These are phyloP conservation scores for Neonothopanus nambi DNA, from an alignment of 1,284 basidiomycete species.

Conservation along the genomic window DNA sequence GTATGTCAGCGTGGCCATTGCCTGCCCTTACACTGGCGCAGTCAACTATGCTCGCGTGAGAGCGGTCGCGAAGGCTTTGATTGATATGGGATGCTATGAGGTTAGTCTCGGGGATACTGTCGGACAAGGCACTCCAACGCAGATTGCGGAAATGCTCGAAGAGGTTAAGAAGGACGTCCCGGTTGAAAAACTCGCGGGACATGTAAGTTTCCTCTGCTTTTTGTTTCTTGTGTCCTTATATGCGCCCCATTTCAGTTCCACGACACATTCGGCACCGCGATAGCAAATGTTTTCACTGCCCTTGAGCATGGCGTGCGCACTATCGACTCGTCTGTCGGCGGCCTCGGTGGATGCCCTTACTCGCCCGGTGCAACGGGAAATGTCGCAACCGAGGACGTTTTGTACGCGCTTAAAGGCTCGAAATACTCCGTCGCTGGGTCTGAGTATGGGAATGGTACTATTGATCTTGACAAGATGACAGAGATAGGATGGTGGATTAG, in stretches of 20 bases:
- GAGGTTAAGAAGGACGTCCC: conserved; percentile 66
- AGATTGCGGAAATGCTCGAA: conserved; percentile 68
- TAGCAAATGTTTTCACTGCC: conserved; percentile 71
- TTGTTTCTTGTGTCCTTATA: conserved; percentile 1
- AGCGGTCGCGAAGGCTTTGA: conserved; percentile 68
- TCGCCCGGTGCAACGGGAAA: conserved; percentile 96
- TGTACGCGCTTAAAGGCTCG: conserved; percentile 79
- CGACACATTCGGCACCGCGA: conserved; percentile 87
- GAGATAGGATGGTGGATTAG: conserved; percentile 85
- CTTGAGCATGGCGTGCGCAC: conserved; percentile 67
- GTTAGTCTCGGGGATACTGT: conserved; percentile 92
- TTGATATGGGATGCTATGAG: conserved; percentile 94
- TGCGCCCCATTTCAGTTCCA: conserved; percentile 65
- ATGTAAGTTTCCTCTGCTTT: conserved; percentile 27
- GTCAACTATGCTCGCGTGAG: conserved; percentile 72
- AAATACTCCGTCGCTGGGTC: conserved; percentile 65
- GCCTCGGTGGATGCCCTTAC: conserved; percentile 93
- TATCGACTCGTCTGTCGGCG: conserved; percentile 77
- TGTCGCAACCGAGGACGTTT: conserved; percentile 87
- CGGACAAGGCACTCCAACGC: conserved; percentile 79
- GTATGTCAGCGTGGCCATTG: conserved; percentile 84
- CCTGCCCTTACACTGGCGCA: conserved; percentile 84
- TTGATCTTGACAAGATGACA: conserved; percentile 68
- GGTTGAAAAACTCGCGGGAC: conserved; percentile 69
- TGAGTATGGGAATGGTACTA: conserved; percentile 29